Conservation (phyloP, 2,329 filamentous ascomycete genomes). For the Pseudocercospora cruenta region DNA sequence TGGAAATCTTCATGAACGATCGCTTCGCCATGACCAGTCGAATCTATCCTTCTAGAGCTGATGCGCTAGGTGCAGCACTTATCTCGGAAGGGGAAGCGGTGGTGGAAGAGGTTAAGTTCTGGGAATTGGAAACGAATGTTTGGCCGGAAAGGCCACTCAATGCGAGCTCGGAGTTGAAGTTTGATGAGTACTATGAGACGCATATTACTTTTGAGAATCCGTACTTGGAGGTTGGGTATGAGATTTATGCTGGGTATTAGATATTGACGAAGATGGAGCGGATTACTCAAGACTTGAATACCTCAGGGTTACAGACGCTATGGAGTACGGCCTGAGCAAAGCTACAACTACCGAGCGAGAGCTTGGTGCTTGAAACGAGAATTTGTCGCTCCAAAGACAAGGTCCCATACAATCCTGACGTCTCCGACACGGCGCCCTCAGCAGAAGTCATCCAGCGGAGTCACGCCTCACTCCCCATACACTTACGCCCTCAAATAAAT, state of each 20-base stretch:
- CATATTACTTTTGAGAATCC: conserved; percentile 28
- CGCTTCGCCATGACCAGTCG: conserved; percentile 43
- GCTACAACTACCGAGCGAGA: too few species aligned
- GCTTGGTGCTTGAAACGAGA: too few species aligned
- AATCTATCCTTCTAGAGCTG: conserved; percentile 43
- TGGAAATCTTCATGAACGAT: conserved; percentile 50
- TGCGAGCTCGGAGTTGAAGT: conserved; percentile 18
- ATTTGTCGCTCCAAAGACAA: too few species aligned
- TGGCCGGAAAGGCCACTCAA: conserved; percentile 12
- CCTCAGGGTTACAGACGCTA: too few species aligned
- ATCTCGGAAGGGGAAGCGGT: not conserved
- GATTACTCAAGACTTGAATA: too few species aligned
- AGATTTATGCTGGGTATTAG: conserved; percentile 7
- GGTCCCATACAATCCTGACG: too few species aligned
- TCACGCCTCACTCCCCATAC: too few species aligned
- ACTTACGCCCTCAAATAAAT: too few species aligned
- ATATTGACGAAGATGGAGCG: too few species aligned
- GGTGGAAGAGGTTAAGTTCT: conserved; percentile 5
- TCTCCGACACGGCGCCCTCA: too few species aligned
- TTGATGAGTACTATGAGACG: conserved; percentile 16
- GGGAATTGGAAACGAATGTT: conserved; percentile 11
- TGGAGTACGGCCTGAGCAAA: too few species aligned
- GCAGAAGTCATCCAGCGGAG: too few species aligned
- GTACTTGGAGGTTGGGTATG: conserved; percentile 1
- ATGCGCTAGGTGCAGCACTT: conserved; percentile 9